These are phyloP conservation scores for Takashimella koratensis DNA, from an alignment of 1,284 basidiomycete genomes.

Conservation along the genomic window DNA sequence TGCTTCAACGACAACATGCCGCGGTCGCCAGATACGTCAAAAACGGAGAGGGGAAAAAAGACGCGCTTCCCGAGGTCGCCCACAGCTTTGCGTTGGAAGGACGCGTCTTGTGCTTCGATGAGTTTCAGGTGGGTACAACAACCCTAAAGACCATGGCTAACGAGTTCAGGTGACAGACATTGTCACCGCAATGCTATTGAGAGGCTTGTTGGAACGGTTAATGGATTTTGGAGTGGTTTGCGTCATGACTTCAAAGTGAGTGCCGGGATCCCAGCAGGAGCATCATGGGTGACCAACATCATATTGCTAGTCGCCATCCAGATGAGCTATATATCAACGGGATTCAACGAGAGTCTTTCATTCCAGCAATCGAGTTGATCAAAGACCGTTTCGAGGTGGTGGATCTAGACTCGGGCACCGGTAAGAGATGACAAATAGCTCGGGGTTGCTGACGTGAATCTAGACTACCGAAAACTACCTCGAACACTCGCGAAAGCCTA, in stretches of 20 bases:
- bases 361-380: conserved; percentile 91
- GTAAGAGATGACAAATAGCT: conserved; percentile 50
- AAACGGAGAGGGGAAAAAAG: conserved; percentile 60
- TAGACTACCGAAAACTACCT: conserved; percentile 88
- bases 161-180: conserved; percentile 96
- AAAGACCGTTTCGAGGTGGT: conserved; percentile 81
- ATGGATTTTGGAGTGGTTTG: conserved; percentile 85
- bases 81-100: conserved; percentile 82
- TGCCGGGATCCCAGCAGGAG: no score
- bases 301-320: conserved; percentile 84
- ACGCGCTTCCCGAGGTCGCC: conserved; percentile 80
- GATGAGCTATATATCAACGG: conserved; percentile 98
- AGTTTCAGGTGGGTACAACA: conserved; percentile 78
- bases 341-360: conserved; percentile 92
- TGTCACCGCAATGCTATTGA: conserved; percentile 96
- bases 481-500: conserved; percentile 89
- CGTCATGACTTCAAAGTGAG: conserved; percentile 95
- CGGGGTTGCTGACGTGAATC: conserved; percentile 8
- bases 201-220: conserved; percentile 79
- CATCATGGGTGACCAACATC: conserved; percentile 2
- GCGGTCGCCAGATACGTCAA: conserved; percentile 60
- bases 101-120: conserved; percentile 90
- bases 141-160: no score
- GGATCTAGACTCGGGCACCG: conserved; percentile 91
- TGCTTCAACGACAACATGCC: conserved; percentile 69